A percentile compares a stretch with the other conserved stretches of the same genome.
These are phyloP conservation scores for Fusarium sp. DNA, from an alignment of 2,329 filamentous ascomycete species.

Conservation along the genomic window DNA sequence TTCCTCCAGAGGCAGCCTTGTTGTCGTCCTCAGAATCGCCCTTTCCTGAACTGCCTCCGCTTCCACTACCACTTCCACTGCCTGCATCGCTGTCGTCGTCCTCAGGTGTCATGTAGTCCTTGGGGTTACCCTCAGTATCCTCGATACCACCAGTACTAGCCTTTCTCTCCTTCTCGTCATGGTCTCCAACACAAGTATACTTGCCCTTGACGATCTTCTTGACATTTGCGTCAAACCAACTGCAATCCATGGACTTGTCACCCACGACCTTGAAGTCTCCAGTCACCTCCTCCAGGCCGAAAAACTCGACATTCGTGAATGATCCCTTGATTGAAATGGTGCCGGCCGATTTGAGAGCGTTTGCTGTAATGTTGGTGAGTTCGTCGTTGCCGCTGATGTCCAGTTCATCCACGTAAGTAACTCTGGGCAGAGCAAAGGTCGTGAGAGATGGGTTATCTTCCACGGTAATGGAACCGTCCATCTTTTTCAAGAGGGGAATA, in stretches of 20 bases:
- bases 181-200: conserved; percentile 42
- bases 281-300: conserved; percentile 41
- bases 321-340: conserved; percentile 42
- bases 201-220: conserved; percentile 43
- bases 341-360: conserved; percentile 43
- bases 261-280: conserved; percentile 45
- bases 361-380: conserved; percentile 45
- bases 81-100: conserved; percentile 5
- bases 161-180: conserved; percentile 42
- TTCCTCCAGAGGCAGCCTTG: conserved; percentile 23
- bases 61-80: not conserved
- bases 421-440: conserved; percentile 42
- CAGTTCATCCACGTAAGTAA: conserved; percentile 37
- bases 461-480: conserved; percentile 43
- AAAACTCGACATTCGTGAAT: conserved; percentile 45
- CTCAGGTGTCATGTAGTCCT: conserved; percentile 42
- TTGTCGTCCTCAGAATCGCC: not conserved
- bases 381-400: conserved; percentile 40
- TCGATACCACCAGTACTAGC: conserved; percentile 45
- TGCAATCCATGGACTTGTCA: conserved; percentile 46
- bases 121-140: conserved; percentile 41
- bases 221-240: conserved; percentile 47
- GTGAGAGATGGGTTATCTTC: conserved; percentile 40
- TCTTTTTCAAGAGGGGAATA: conserved; percentile 40
- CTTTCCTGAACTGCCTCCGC: conserved; percentile 6